Percentiles rank a stretch among this genome's conserved stretches.
These are phyloP conservation scores for Fusarium nodosum DNA, from an alignment of 2,329 filamentous ascomycete genomes.

Conservation along the genomic window DNA sequence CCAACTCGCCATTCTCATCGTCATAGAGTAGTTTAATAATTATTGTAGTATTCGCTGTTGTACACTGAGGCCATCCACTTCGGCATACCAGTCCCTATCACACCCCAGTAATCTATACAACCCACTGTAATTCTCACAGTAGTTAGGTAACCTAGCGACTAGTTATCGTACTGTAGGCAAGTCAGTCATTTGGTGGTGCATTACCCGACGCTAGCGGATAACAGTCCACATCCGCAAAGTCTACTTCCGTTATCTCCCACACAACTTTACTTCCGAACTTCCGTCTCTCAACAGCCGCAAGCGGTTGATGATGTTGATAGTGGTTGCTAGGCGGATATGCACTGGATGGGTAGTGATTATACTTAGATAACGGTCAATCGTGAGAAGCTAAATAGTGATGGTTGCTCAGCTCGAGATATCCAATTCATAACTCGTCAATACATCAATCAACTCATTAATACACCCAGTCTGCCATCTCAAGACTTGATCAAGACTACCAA, in stretches of 20 bases:
- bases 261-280: conserved; percentile 23
- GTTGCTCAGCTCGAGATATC: conserved; percentile 14
- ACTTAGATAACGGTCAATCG: conserved; percentile 2
- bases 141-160: neutral
- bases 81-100: neutral
- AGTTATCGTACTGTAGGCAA: too few relatives aligned
- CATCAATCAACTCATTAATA: conserved; percentile 2
- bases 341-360: conserved; percentile 3
- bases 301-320: conserved; percentile 15
- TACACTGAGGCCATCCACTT: neutral
- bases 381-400: conserved; percentile 42
- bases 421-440: conserved; percentile 2
- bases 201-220: conserved; percentile 44
- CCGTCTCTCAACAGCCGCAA: conserved; percentile 24
- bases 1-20: neutral
- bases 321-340: conserved; percentile 23
- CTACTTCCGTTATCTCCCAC: conserved; percentile 14
- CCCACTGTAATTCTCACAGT: neutral
- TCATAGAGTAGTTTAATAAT: too few relatives aligned
- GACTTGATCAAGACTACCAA: neutral
- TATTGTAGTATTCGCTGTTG: neutral
- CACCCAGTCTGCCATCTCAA: neutral
- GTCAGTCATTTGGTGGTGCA: conserved; percentile 9
- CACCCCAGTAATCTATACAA: neutral
- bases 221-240: conserved; percentile 3